These are phyloP conservation scores for Candida insectalens DNA, from an alignment of 805 yeast genomes.

Conservation along the genomic window DNA sequence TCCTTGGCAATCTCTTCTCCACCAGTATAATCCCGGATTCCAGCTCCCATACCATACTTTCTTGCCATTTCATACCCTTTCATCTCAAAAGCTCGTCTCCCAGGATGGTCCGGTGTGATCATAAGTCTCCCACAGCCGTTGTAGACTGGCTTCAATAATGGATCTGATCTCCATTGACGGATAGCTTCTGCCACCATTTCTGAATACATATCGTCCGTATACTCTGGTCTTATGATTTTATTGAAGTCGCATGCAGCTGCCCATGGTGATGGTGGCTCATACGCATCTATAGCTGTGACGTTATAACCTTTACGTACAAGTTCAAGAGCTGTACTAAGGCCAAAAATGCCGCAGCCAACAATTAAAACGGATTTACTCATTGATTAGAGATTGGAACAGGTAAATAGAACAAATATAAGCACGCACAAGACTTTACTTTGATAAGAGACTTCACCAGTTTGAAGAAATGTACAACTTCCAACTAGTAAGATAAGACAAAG, in stretches of 20 bases:
- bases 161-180: conserved; percentile 28
- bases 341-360: conserved; percentile 34
- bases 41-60: conserved; percentile 14
- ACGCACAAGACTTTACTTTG: no score
- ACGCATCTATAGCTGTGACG: conserved; percentile 28
- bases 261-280: conserved; percentile 33
- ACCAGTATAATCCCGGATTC: conserved; percentile 18
- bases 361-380: no score
- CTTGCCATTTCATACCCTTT: conserved; percentile 24
- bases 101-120: conserved; percentile 23
- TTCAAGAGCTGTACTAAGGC: conserved; percentile 32
- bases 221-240: conserved; percentile 37
- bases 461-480: no score
- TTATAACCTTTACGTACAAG: conserved; percentile 18
- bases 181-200: conserved; percentile 35
- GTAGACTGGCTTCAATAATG: conserved; percentile 22
- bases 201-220: conserved; percentile 30
- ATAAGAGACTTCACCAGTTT: no score
- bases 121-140: conserved; percentile 32
- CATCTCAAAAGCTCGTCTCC: conserved; percentile 28
- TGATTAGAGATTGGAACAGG: no score
- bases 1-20: conserved; percentile 21
- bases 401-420: no score
- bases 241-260: conserved; percentile 42
- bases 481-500: no score